Evolutionary conservation across 2,329 filamentous ascomycete genomes (phyloP).

Genomic region (Metarhizium album): DNA sequence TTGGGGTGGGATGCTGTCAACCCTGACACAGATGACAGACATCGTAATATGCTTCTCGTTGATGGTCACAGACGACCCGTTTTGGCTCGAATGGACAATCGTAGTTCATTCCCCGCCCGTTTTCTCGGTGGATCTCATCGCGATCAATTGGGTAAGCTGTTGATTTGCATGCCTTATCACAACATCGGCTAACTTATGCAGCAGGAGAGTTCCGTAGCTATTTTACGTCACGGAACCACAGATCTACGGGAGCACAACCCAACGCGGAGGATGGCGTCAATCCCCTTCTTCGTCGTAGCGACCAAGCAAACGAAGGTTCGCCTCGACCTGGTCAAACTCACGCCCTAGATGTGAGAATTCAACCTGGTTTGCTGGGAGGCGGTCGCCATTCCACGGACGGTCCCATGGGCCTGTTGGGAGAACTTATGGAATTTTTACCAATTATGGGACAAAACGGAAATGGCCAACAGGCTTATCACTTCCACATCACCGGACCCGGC

Average conservation of each 20-base stretch:
- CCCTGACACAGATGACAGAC: slow-evolving; percentile 37
- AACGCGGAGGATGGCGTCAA: slow-evolving; percentile 73
- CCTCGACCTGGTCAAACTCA: slow-evolving; percentile 39
- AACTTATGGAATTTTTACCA: slow-evolving; percentile 44
- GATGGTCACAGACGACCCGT: slow-evolving; percentile 32
- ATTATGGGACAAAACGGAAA: slow-evolving; percentile 32
- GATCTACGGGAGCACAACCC: slow-evolving; percentile 41
- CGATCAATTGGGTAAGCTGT: slow-evolving; percentile 37
- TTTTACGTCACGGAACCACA: slow-evolving; percentile 37
- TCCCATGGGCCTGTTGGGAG: slow-evolving; percentile 45
- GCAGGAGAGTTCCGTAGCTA: slow-evolving; percentile 36
- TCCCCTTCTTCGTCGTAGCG: slow-evolving; percentile 64
- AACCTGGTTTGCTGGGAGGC: slow-evolving; percentile 32
- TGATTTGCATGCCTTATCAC: background rate
- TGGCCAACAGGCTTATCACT: slow-evolving; percentile 43
- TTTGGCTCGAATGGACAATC: slow-evolving; percentile 28
- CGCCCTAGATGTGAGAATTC: slow-evolving; percentile 42
- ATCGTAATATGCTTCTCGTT: slow-evolving; percentile 37
- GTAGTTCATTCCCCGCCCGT: slow-evolving; percentile 48
- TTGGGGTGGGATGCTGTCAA: slow-evolving; percentile 49
- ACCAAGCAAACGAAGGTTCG: slow-evolving; percentile 31
- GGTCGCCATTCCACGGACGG: slow-evolving; percentile 30
- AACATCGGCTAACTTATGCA: background rate
- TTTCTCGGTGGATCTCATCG: slow-evolving; percentile 44
- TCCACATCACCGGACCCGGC: slow-evolving; percentile 44